These are phyloP conservation scores for Penicillium herquei DNA, from an alignment of 495 filamentous ascomycete genomes.

Conservation along the genomic window DNA sequence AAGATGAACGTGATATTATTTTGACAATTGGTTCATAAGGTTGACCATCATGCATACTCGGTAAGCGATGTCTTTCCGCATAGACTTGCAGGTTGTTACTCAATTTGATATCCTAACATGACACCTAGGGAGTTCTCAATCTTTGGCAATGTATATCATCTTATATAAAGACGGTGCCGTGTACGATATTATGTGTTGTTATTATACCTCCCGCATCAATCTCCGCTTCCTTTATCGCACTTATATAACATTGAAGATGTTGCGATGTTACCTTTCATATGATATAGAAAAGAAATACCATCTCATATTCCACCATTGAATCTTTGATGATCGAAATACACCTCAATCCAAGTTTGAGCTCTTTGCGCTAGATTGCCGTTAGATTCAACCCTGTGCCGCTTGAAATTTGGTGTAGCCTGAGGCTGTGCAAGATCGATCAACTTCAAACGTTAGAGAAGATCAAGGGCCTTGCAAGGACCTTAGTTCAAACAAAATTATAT, in stretches of 20 bases:
- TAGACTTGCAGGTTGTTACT: no score
- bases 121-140: conserved; percentile 2
- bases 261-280: background rate
- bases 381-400: no score
- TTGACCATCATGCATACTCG: conserved; percentile 7
- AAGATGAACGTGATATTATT: conserved; percentile 2
- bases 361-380: no score
- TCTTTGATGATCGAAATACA: no score
- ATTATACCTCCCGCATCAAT: conserved; percentile 12
- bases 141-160: background rate
- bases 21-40: background rate
- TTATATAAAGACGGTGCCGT: conserved; percentile 10
- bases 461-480: no score
- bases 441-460: no score
- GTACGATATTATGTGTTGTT: conserved; percentile 19
- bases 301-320: no score
- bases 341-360: no score
- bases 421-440: no score
- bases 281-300: no score
- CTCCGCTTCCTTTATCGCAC: background rate
- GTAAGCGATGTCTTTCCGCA: background rate
- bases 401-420: no score
- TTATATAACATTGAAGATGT: background rate
- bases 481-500: no score
- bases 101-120: background rate